These are phyloP conservation scores for Akanthomyces muscarius DNA, from an alignment of 2,329 filamentous ascomycete species.

Conservation along the genomic window DNA sequence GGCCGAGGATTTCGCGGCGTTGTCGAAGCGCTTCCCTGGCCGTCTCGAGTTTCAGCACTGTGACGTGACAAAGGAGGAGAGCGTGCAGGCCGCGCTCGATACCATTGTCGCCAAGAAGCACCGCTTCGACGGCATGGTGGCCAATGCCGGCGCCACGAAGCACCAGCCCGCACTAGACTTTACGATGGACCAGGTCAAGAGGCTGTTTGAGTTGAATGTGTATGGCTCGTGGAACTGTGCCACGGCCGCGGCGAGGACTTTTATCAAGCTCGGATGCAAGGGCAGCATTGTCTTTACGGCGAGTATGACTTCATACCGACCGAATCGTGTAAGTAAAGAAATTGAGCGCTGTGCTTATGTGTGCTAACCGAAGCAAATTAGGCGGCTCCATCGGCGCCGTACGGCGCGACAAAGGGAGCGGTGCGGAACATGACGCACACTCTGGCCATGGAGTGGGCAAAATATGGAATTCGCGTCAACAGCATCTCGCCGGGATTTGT, in stretches of 20 bases:
- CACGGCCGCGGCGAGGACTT: conserved; percentile 39
- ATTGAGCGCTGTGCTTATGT: not conserved
- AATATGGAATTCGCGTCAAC: conserved; percentile 44
- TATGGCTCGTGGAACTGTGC: conserved; percentile 44
- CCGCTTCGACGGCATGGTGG: conserved; percentile 44
- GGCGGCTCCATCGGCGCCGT: conserved; percentile 48
- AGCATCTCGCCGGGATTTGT: conserved; percentile 40
- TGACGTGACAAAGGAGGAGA: conserved; percentile 41
- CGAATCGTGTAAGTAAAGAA: conserved; percentile 33
- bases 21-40: conserved; percentile 39
- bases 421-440: conserved; percentile 38
- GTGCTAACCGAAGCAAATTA: not conserved
- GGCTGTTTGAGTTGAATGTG: conserved; percentile 44
- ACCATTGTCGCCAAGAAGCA: conserved; percentile 35
- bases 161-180: conserved; percentile 47
- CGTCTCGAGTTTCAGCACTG: conserved; percentile 41
- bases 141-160: conserved; percentile 47
- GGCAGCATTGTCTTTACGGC: conserved; percentile 42
- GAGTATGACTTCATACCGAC: conserved; percentile 45
- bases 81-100: conserved; percentile 38
- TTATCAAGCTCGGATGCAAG: conserved; percentile 32
- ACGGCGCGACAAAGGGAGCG: conserved; percentile 43
- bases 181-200: conserved; percentile 24
- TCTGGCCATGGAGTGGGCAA: conserved; percentile 45
- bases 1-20: conserved; percentile 23